Conservation (phyloP, 495 filamentous ascomycete genomes). For the Astrothelium subdiscretum region DNA sequence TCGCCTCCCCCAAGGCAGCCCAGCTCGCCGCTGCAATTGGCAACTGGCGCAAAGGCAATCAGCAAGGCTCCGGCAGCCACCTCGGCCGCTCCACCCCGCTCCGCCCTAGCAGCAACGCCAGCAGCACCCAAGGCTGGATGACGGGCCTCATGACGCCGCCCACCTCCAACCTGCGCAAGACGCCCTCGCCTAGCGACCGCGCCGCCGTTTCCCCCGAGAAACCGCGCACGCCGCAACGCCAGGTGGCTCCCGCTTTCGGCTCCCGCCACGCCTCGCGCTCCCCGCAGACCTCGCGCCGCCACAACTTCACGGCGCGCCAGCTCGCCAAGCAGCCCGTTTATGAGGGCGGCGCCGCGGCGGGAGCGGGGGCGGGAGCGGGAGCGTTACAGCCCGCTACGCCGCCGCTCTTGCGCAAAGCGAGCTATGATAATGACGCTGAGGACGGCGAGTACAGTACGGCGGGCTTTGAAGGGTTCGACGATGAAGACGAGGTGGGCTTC, state of each 20-base stretch:
- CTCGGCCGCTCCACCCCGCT: slow-evolving; percentile 25
- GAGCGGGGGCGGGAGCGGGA: slow-evolving; percentile 31
- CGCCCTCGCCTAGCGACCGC: slow-evolving; percentile 26
- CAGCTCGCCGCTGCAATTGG: slow-evolving; percentile 79
- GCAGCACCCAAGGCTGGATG: slow-evolving; percentile 35
- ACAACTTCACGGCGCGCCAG: slow-evolving; percentile 3
- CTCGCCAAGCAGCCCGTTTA: slow-evolving; percentile 8
- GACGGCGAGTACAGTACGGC: slow-evolving; percentile 19
- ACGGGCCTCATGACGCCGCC: slow-evolving; percentile 79
- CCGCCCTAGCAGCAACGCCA: slow-evolving; percentile 29
- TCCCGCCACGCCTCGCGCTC: not conserved
- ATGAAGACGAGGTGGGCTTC: slow-evolving; percentile 13
- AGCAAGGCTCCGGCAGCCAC: no score
- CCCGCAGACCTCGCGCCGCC: not conserved
- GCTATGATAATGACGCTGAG: slow-evolving; percentile 29
- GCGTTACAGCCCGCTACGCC: slow-evolving; percentile 46
- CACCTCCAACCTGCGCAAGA: slow-evolving; percentile 51
- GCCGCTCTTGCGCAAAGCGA: slow-evolving; percentile 26
- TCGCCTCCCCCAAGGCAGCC: slow-evolving; percentile 67
- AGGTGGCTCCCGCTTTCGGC: not conserved
- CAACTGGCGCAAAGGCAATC: slow-evolving; percentile 64
- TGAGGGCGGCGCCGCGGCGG: not conserved
- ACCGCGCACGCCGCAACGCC: slow-evolving; percentile 11
- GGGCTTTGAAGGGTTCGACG: slow-evolving; percentile 20
- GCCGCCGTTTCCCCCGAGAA: slow-evolving; percentile 8